phyloP scores from a whole-genome alignment of 306 rosid genomes.

The Dryas drummondii region DNA sequence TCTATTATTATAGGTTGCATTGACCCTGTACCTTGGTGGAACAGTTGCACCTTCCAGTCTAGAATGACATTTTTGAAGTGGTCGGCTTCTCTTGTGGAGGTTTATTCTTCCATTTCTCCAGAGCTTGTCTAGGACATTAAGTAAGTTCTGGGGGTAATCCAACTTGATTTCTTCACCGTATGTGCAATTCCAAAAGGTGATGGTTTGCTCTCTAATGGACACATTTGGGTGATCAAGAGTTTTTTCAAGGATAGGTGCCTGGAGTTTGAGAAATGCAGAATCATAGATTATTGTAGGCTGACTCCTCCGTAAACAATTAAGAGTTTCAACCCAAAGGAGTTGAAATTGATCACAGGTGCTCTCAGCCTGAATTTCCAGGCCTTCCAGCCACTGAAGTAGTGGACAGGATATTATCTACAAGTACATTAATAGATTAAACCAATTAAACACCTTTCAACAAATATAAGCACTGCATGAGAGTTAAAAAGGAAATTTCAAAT shows the following conservation, averaged over 20 bases:
- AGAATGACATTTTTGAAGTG: constrained; percentile 43
- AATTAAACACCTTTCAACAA: background rate
- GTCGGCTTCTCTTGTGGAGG: constrained; percentile 60
- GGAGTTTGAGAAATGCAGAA: constrained; percentile 59
- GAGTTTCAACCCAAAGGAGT: constrained; percentile 60
- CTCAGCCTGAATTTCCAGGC: constrained; percentile 45
- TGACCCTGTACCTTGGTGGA: constrained; percentile 43
- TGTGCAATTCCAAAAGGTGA: constrained; percentile 73
- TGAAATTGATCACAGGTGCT: constrained; percentile 43
- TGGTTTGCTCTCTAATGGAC: constrained; percentile 65
- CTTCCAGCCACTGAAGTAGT: constrained; percentile 66
- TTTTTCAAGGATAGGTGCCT: constrained; percentile 63
- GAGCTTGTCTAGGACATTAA: constrained; percentile 63
- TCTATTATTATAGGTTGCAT: constrained; percentile 46
- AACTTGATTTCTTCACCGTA: constrained; percentile 55
- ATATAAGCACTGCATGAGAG: background rate
- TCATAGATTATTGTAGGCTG: constrained; percentile 61
- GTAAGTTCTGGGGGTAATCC: constrained; percentile 66
- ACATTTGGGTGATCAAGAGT: constrained; percentile 65
- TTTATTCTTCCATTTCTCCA: constrained; percentile 59
- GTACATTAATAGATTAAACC: background rate
- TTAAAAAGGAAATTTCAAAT: background rate
- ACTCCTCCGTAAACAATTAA: constrained; percentile 48
- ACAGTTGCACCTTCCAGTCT: constrained; percentile 27
- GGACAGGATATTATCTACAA: constrained; percentile 59